Evolutionary conservation across 2,329 filamentous ascomycete species (phyloP), one percentile per base, ranked within the genome.

Genomic region (Colletotrichum musicola): DNA sequence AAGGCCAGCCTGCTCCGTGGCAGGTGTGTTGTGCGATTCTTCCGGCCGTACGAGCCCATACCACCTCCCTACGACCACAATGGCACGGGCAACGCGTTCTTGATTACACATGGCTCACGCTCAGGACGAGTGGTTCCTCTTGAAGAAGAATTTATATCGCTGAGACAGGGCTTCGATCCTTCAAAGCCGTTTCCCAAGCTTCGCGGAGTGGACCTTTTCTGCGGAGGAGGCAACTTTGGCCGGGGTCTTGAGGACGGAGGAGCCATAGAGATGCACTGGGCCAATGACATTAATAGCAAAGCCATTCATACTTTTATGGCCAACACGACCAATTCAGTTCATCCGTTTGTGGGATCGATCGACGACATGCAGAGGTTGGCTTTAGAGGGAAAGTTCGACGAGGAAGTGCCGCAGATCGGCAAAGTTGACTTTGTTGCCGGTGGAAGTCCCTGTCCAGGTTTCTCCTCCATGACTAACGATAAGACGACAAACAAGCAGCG

Each of bases 361-460:
- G 91, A 95, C 72, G 88, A 92, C 64, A 83, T 92, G 14, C 82
- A 95, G 0, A 75, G 77, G 1, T 77, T 82, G 18, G 88, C 88
- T 0, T 81, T 94, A 1, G 63, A 78, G 3, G 90, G 88, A 0
- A 75, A 81, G 4, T 81, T 80, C n/a, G 75, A 80, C 0, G 68
- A 74, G 1, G 77, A 81, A 0, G 82, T 92, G 4, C 89, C 91
- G 0, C 73, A 72, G 0, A 82, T 91, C 1, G 92, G 90, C 0
- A 82, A 89, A 1, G 87, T 95, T 0, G 87, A 92, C 12, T 85
- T 93, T 35, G 88, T 95, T 9, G 87, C 87, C 1, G 93, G 88
- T 1, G 93, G 93, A 0, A 93, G 89, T 59, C 93, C 93, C 0
- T 97, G 93, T 72, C 92, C 91, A 16, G 93, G 92, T 0, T 96